Conservation (phyloP, 2,329 filamentous ascomycete species). For the Colletotrichum plurivorum region DNA sequence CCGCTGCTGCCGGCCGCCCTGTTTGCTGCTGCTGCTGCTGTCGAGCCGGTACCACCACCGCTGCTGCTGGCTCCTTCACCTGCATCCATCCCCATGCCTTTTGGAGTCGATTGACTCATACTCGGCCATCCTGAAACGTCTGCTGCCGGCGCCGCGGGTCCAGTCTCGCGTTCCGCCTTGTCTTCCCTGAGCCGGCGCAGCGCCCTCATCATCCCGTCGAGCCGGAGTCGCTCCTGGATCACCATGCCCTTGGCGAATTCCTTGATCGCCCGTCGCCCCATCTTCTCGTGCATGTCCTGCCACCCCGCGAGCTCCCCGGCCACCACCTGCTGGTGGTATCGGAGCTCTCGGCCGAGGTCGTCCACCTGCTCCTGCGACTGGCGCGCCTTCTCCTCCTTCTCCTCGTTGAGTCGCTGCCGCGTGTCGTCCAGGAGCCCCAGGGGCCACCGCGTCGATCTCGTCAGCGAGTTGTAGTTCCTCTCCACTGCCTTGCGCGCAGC, state of each 20-base stretch:
- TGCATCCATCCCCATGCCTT: slow-evolving; percentile 30
- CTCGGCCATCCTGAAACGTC: slow-evolving; percentile 35
- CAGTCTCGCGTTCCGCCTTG: slow-evolving; percentile 37
- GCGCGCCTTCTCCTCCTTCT: slow-evolving; percentile 84
- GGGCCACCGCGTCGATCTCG: slow-evolving; percentile 83
- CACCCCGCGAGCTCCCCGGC: slow-evolving; percentile 92
- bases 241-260: slow-evolving; percentile 85
- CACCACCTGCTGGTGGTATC: slow-evolving; percentile 94
- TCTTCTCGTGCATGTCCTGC: slow-evolving; percentile 88
- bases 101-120: slow-evolving; percentile 37
- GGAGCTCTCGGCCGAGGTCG: slow-evolving; percentile 83
- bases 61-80: slow-evolving; percentile 35
- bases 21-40: slow-evolving; percentile 13
- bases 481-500: slow-evolving; percentile 81
- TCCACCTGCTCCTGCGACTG: slow-evolving; percentile 79
- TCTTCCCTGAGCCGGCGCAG: slow-evolving; percentile 71
- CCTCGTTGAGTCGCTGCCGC: slow-evolving; percentile 83
- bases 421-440: slow-evolving; percentile 89
- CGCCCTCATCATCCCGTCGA: slow-evolving; percentile 86
- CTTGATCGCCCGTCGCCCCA: slow-evolving; percentile 80
- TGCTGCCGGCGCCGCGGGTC: slow-evolving; percentile 28
- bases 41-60: not conserved
- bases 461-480: slow-evolving; percentile 81
- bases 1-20: not conserved
- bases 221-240: slow-evolving; percentile 81